Evolutionary conservation across 1,139 yeast species (phyloP), one percentile per base, ranked within the genome.

Genomic region (Pneumocystis murina): DNA sequence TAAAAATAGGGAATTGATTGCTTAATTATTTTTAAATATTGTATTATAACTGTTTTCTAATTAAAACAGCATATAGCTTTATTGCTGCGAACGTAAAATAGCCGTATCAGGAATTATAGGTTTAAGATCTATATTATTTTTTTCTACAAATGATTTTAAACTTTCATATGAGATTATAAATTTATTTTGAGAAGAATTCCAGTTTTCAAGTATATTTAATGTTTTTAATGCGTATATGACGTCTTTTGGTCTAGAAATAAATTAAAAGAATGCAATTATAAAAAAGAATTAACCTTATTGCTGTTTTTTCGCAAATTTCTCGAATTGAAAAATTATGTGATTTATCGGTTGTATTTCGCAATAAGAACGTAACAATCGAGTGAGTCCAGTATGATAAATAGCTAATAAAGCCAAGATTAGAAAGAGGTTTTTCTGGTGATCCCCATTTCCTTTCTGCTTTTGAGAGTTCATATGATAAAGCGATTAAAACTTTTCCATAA

Each of bases 361-460:
- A 24, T 48, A 48, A 48, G 28, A 48, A 48, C 10, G 55, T 48
- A 48, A 24, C 55, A 24, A 48, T 24, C 12, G 55, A 48, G 6
- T 12, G 55, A 48, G 55, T 48, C 98, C 98, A 92, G 73, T 81
- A 91, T n/a, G 80, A 76, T 41, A 86, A 70, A 70, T 90, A 92
- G 4, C 91, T 82, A 4, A 82, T 76, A 62, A 80, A 79, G 0
- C 98, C 98, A 72, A 83, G 87, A 0, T 86, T 85, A 5, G 96
- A 87, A 24, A 92, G 76, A 0, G 98, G 98, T 68, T 84, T 81
- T 72, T 92, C 98, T 0, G 98, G 98, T 0, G 97, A 95, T 65
- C 96, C 90, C 39, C 78, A 73, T 61, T 77, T 75, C 71, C 72
- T 83, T 74, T 75, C 87, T 72, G 69, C 80, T 62, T 77, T 67